Evolutionary conservation across 148 eudicot genomes (phyloP), one percentile per base, ranked within the genome.

Genomic region (Fagopyrum esculentum): DNA sequence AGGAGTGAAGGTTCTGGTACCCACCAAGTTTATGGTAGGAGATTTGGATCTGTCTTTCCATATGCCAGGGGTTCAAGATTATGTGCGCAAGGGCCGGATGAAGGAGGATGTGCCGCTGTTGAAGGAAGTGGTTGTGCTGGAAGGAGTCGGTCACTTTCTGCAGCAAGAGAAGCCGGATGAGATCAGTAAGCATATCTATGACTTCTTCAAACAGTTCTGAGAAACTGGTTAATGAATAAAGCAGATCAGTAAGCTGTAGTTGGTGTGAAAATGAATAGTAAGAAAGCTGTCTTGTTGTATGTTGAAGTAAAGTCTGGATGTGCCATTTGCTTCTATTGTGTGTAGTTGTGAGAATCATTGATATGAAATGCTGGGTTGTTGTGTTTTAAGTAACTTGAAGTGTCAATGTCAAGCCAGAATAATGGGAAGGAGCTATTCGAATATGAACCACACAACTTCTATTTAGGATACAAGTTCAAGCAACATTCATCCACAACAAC

Each of bases 161-260:
- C 83, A 86, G 73, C 83, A 86, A 80, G 92, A 88, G 77, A 84
- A 79, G 78, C 87, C 90, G 5, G 85, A 85, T 4, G 92, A 86
- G 80, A 71, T 86, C 72, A 86, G 74, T 75, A 71, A 78, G n/a
- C 92, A 88, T 74, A 85, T 88, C 15, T 66, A 78, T 48, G 84
- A 86, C 69, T 86, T 83, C 82, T 54, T 88, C 72, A 72, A 75
- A 59, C 83, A 74, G 81, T 88, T 86, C 68, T 84, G 69, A 60
- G 50, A 2, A 22, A 29, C 54, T 17, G 4, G 8, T 4, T 72
- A 0, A 16, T 6, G 45, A 72, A 56, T 47, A 7, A 45, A 46
- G 3, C 57, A 54, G 57, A 4, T 61, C 8, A 61, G 43, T 29
- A 61, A 61, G 1, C 35, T 30, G 45, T 13, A 30, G 13, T 30